These are phyloP conservation scores for Cystobasidium slooffiae DNA, from an alignment of 1,284 basidiomycete genomes.

Conservation along the genomic window DNA sequence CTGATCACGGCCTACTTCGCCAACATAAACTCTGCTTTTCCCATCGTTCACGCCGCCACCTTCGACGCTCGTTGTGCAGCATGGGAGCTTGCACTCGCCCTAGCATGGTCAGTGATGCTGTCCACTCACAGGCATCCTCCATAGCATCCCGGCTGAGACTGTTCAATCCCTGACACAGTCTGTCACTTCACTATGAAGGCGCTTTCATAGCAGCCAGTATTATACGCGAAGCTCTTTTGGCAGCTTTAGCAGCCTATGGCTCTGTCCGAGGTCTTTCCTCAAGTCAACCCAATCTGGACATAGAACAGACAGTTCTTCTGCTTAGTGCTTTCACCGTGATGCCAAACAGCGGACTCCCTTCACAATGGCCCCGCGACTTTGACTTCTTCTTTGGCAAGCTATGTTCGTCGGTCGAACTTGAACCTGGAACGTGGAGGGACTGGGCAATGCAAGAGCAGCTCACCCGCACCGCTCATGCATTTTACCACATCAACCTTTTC, in stretches of 20 bases:
- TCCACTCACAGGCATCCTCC: no score
- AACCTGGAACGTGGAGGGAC: neutral
- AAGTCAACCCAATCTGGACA: neutral
- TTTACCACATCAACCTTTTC: conserved; percentile 6
- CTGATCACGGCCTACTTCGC: conserved; percentile 7
- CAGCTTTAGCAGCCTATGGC: neutral
- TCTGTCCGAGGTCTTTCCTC: neutral
- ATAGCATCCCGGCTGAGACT: no score
- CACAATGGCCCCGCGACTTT: conserved; percentile 5
- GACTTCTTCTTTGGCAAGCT: conserved; percentile 3
- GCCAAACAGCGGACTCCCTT: neutral
- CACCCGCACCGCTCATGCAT: conserved; percentile 1
- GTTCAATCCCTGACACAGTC: neutral
- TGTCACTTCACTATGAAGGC: neutral
- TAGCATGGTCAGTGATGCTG: neutral
- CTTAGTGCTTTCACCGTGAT: neutral
- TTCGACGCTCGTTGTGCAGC: neutral
- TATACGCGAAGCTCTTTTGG: conserved; percentile 7
- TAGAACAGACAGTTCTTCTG: conserved; percentile 6
- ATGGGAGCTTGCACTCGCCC: conserved; percentile 3
- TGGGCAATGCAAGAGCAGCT: neutral
- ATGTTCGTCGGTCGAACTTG: neutral
- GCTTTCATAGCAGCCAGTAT: neutral
- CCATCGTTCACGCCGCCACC: conserved; percentile 17
- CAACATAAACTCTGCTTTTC: conserved; percentile 9